Percentiles rank a stretch among this genome's conserved stretches.
Conservation (phyloP, 2,329 filamentous ascomycete species). For the Pezicula radicicola region DNA sequence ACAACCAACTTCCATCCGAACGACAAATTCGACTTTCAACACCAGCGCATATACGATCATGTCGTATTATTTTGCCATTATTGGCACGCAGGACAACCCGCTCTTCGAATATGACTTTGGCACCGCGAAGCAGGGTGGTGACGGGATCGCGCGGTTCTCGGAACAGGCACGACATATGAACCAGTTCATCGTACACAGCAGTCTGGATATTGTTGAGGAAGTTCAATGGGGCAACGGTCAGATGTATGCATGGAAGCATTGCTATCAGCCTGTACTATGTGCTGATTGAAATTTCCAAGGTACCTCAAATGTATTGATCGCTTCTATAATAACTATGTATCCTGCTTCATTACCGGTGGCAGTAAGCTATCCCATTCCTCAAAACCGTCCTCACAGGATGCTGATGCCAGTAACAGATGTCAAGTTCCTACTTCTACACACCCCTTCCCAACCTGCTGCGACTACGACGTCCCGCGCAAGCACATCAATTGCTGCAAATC, state of each 20-base stretch:
- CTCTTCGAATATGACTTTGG: conserved; percentile 97
- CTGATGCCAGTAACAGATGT: conserved; percentile 48
- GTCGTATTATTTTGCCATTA: conserved; percentile 98
- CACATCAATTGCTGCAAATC: conserved; percentile 78
- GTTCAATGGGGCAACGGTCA: conserved; percentile 87
- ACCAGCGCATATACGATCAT: conserved; percentile 45
- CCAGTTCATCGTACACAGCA: conserved; percentile 94
- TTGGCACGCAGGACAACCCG: conserved; percentile 92
- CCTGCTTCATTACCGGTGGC: conserved; percentile 87
- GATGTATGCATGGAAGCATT: conserved; percentile 55
- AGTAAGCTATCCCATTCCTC: conserved; percentile 37
- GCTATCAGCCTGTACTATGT: conserved; percentile 4
- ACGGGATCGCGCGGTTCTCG: conserved; percentile 84
- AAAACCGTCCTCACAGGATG: not conserved
- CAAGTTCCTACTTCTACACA: conserved; percentile 91
- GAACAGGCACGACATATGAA: conserved; percentile 91
- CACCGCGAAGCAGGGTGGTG: conserved; percentile 91
- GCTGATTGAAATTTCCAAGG: conserved; percentile 41
- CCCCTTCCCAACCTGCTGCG: conserved; percentile 56
- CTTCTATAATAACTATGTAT: conserved; percentile 94
- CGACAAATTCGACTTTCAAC: not conserved
- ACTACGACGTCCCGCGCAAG: conserved; percentile 48
- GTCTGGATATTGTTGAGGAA: conserved; percentile 93
- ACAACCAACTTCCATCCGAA: not conserved
- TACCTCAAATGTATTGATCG: conserved; percentile 96